phyloP scores from a whole-genome alignment of 1,284 basidiomycete species.

The Marasmius sp. region DNA sequence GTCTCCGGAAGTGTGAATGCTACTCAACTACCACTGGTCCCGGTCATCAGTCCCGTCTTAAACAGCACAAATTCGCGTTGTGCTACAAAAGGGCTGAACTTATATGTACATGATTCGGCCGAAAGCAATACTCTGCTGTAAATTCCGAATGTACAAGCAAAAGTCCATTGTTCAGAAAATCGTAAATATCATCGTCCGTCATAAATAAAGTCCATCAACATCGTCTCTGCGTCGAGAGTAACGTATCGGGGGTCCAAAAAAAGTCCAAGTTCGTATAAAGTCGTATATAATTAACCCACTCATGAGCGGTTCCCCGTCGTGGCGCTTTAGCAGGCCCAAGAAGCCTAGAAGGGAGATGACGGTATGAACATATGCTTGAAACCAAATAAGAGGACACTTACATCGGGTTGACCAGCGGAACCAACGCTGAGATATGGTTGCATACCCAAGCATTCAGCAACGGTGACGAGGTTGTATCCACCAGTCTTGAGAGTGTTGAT shows the following conservation, averaged over 20 bases:
- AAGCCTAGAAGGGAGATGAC: neutral
- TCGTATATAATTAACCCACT: too few relatives aligned
- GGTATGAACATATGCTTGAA: neutral
- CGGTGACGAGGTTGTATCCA: slow-evolving; percentile 27
- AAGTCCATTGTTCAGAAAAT: too few relatives aligned
- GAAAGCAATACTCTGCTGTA: too few relatives aligned
- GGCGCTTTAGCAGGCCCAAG: neutral
- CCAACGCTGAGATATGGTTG: slow-evolving; percentile 13
- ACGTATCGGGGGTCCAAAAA: neutral
- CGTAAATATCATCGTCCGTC: too few relatives aligned
- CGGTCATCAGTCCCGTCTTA: too few relatives aligned
- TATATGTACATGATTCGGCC: too few relatives aligned
- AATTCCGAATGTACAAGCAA: too few relatives aligned
- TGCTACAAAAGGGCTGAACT: too few relatives aligned
- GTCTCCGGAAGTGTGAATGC: too few relatives aligned
- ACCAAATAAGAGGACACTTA: neutral
- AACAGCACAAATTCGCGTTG: too few relatives aligned
- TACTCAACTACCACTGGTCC: too few relatives aligned
- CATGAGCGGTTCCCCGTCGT: neutral
- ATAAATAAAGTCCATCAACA: too few relatives aligned
- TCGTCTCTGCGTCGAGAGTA: neutral
- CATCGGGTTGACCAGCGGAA: neutral
- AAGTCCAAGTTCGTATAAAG: neutral
- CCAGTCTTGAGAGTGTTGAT: neutral
- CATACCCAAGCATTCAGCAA: slow-evolving; percentile 27